Conservation (phyloP, 768 basidiomycete genomes). For the Agrocybe praecox region DNA sequence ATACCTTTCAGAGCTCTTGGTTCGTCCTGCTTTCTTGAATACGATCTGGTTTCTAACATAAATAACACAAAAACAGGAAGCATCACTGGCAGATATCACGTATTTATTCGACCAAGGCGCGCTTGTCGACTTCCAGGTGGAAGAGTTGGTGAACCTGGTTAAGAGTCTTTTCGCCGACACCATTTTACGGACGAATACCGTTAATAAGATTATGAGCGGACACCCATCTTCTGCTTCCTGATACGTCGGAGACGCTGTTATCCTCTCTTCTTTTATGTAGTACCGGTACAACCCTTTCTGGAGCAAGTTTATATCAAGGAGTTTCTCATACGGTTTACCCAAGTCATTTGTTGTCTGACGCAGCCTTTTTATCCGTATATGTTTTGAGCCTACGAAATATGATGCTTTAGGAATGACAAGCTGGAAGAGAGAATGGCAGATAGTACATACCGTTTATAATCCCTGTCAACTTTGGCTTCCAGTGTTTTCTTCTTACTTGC, state of each 20-base stretch:
- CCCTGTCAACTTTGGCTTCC: slow-evolving; percentile 44
- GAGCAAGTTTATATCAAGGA: background rate
- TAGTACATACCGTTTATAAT: slow-evolving; percentile 55
- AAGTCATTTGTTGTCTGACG: slow-evolving; percentile 7
- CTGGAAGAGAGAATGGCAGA: background rate
- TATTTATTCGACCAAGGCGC: slow-evolving; percentile 92
- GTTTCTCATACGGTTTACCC: background rate
- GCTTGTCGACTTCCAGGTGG: slow-evolving; percentile 85
- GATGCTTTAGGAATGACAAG: background rate
- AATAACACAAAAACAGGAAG: slow-evolving; percentile 62
- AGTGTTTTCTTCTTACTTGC: slow-evolving; percentile 34
- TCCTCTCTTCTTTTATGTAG: slow-evolving; percentile 13
- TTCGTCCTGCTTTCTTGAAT: slow-evolving; percentile 38
- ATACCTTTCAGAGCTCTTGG: slow-evolving; percentile 90
- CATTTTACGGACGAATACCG: slow-evolving; percentile 74
- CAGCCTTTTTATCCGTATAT: slow-evolving; percentile 44
- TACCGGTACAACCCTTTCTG: background rate
- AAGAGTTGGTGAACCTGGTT: slow-evolving; percentile 82
- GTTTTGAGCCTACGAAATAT: slow-evolving; percentile 35
- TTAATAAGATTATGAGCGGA: slow-evolving; percentile 70
- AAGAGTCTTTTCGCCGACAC: slow-evolving; percentile 90
- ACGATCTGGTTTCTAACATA: background rate
- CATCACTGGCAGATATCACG: slow-evolving; percentile 87
- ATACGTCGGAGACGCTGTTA: slow-evolving; percentile 8
- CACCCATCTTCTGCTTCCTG: slow-evolving; percentile 41